These are phyloP conservation scores for Lepidopterella palustris DNA, from an alignment of 495 filamentous ascomycete species.

Conservation along the genomic window DNA sequence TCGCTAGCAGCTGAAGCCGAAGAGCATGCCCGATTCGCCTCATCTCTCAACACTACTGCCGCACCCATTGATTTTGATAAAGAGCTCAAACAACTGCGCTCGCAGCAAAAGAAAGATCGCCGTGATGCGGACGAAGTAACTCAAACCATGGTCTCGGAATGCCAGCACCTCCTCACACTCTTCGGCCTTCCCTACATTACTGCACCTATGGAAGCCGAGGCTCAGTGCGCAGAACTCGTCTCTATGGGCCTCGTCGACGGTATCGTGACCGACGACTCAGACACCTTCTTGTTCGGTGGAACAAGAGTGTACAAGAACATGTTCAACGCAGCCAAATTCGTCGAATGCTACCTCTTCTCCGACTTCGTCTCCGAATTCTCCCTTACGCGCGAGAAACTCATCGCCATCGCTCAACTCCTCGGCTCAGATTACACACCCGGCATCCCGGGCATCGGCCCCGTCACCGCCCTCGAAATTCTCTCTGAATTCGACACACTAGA, in stretches of 20 bases:
- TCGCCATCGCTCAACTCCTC: conserved; percentile 79
- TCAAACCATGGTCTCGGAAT: conserved; percentile 88
- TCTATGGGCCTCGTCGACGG: conserved; percentile 82
- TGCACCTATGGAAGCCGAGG: conserved; percentile 97
- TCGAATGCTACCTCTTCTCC: conserved; percentile 86
- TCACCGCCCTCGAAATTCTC: conserved; percentile 85
- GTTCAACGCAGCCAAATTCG: conserved; percentile 96
- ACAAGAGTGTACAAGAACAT: conserved; percentile 98
- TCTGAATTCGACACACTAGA: conserved; percentile 71
- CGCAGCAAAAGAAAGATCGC: conserved; percentile 91
- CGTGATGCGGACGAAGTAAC: conserved; percentile 95
- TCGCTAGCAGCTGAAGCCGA: conserved; percentile 83
- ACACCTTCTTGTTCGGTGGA: conserved; percentile 96
- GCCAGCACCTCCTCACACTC: conserved; percentile 79
- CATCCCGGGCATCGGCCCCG: conserved; percentile 80
- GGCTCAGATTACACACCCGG: conserved; percentile 95
- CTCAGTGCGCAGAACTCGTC: conserved; percentile 91
- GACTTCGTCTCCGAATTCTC: conserved; percentile 88
- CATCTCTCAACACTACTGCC: conserved; percentile 65
- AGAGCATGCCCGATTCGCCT: conserved; percentile 88
- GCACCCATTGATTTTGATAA: conserved; percentile 68
- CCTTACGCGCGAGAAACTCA: conserved; percentile 73
- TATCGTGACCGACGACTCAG: conserved; percentile 95
- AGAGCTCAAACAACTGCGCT: conserved; percentile 78
- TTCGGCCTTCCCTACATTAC: conserved; percentile 96